Conservation (phyloP, 169 alveolate species). For the Neospora caninum region DNA sequence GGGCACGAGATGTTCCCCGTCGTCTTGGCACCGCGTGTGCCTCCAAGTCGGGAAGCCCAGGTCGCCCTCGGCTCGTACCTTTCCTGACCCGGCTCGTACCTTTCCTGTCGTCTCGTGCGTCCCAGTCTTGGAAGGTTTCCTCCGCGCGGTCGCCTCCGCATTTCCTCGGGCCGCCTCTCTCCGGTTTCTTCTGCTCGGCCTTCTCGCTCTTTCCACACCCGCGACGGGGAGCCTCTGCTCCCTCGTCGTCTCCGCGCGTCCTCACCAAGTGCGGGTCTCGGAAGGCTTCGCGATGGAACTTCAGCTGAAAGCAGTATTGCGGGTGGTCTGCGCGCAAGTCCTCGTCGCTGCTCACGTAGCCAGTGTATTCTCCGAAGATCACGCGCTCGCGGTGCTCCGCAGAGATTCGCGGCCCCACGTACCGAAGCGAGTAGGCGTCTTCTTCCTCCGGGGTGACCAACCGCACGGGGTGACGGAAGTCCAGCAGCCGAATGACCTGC, state of each 20-base stretch:
- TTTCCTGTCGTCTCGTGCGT: background rate
- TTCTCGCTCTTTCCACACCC: background rate
- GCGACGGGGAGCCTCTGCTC: background rate
- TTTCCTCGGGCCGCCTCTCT: background rate
- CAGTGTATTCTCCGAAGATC: conserved; percentile 29
- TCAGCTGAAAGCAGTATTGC: conserved; percentile 29
- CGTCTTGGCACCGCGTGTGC: too few relatives aligned
- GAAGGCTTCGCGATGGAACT: conserved; percentile 23
- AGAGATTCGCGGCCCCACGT: conserved; percentile 52
- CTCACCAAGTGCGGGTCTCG: background rate
- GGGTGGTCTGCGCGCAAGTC: background rate
- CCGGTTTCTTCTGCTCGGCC: background rate
- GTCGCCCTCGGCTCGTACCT: too few relatives aligned
- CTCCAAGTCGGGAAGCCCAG: too few relatives aligned
- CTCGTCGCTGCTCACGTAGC: conserved; percentile 29
- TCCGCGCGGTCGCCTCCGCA: background rate
- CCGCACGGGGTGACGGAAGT: conserved; percentile 74
- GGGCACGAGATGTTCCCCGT: too few relatives aligned
- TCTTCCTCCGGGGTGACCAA: conserved; percentile 70
- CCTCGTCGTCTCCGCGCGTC: background rate
- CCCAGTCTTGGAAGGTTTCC: background rate
- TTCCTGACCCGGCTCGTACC: background rate
- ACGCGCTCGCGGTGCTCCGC: conserved; percentile 27
- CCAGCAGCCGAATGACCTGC: conserved; percentile 59
- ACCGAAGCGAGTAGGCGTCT: conserved; percentile 43